Evolutionary conservation across 257 asterid genomes (phyloP).

Genomic region (Penstemon newberryi): DNA sequence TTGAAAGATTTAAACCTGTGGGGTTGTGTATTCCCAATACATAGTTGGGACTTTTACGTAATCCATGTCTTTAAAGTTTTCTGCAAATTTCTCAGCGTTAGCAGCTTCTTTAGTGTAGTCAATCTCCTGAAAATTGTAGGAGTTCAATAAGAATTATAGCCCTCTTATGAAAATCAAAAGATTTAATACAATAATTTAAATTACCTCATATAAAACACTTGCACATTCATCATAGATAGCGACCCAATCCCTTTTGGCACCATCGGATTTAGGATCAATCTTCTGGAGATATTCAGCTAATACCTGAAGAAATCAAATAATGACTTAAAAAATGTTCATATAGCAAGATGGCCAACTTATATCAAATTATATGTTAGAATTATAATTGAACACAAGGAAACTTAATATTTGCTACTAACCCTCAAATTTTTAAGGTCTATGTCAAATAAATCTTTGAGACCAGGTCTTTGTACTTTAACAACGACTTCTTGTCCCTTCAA

Average conservation of each 20-base stretch:
- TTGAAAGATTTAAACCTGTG: conserved; percentile 58
- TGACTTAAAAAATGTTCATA: conserved; percentile 17
- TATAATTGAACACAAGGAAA: conserved; percentile 3
- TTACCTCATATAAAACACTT: conserved; percentile 84
- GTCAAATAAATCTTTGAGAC: conserved; percentile 84
- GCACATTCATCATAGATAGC: conserved; percentile 98
- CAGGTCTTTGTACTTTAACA: conserved; percentile 92
- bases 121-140: conserved; percentile 59
- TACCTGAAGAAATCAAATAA: conserved; percentile 52
- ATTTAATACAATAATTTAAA: background rate
- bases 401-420: conserved; percentile 46
- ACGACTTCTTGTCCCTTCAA: conserved; percentile 74
- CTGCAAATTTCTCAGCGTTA: conserved; percentile 75
- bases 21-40: conserved; percentile 88
- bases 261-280: conserved; percentile 97
- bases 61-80: conserved; percentile 72
- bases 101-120: conserved; percentile 91
- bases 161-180: background rate
- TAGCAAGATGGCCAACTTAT: background rate
- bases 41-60: conserved; percentile 84
- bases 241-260: conserved; percentile 99
- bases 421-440: conserved; percentile 89
- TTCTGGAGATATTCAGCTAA: conserved; percentile 97
- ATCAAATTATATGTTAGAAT: conserved; percentile 2
- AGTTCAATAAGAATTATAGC: background rate